Conservation (phyloP, 805 yeast species). For the Scheffersomyces spartinae region DNA sequence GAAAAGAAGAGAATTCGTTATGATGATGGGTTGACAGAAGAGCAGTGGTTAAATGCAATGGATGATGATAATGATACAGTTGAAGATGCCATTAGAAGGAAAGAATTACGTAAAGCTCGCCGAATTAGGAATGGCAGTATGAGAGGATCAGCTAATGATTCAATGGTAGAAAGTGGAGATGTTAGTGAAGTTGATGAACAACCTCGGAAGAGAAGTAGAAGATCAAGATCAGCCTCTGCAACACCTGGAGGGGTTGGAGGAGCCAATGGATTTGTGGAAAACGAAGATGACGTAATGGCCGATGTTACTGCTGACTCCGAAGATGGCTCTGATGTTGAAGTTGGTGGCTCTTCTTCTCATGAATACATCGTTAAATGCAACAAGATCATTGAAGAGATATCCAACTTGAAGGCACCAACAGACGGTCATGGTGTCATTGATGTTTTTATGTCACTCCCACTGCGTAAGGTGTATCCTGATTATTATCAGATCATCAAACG, state of each 20-base stretch:
- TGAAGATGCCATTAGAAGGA: conserved; percentile 43
- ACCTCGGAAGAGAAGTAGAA: conserved; percentile 3
- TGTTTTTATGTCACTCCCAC: conserved; percentile 57
- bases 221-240: conserved; percentile 9
- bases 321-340: conserved; percentile 7
- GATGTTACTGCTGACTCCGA: conserved; percentile 2
- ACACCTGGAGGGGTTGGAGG: too few relatives aligned
- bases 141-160: conserved; percentile 19
- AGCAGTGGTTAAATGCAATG: conserved; percentile 80
- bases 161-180: conserved; percentile 6
- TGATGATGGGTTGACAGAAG: conserved; percentile 85
- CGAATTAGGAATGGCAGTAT: conserved; percentile 17
- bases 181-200: neutral
- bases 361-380: too few relatives aligned
- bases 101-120: conserved; percentile 19
- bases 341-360: too few relatives aligned
- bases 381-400: conserved; percentile 31
- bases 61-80: conserved; percentile 60
- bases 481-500: conserved; percentile 55
- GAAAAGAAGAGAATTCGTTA: conserved; percentile 67
- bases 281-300: conserved; percentile 6
- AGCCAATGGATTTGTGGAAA: too few relatives aligned
- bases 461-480: conserved; percentile 70
- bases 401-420: conserved; percentile 30
- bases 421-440: conserved; percentile 26